Conservation (phyloP, 768 basidiomycete species). For the Leccinum subtestaceum region DNA sequence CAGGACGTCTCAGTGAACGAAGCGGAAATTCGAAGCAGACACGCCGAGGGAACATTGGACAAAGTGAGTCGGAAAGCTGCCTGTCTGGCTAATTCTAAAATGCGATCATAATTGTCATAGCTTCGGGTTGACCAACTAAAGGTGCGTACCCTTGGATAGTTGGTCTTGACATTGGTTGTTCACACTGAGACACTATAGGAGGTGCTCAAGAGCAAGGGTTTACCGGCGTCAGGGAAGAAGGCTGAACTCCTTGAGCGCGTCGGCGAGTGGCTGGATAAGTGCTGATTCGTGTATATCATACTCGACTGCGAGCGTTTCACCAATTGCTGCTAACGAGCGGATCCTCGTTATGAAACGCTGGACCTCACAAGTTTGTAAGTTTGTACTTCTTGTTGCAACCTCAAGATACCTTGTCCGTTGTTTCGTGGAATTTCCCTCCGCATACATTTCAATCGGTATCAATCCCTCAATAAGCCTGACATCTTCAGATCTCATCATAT, state of each 20-base stretch:
- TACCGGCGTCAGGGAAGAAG: constrained; percentile 65
- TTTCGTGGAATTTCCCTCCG: neutral
- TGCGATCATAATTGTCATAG: constrained; percentile 36
- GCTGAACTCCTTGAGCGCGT: constrained; percentile 68
- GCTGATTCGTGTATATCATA: constrained; percentile 12
- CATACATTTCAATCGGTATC: constrained; percentile 7
- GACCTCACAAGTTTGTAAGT: neutral
- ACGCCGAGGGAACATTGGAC: constrained; percentile 52
- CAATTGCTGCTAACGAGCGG: neutral
- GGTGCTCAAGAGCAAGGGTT: constrained; percentile 68
- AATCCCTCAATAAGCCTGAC: neutral
- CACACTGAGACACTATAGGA: constrained; percentile 46
- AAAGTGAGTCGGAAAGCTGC: constrained; percentile 50
- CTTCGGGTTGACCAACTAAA: constrained; percentile 77
- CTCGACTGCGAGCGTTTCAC: neutral
- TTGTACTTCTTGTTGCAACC: neutral
- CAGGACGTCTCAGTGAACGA: constrained; percentile 68
- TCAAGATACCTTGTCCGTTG: neutral
- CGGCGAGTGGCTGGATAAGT: constrained; percentile 54
- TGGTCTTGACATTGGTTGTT: neutral
- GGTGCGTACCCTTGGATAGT: constrained; percentile 37
- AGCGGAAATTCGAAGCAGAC: constrained; percentile 68
- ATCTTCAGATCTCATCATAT: neutral
- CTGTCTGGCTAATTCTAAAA: constrained; percentile 7
- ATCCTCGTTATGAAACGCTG: neutral